phyloP scores from a whole-genome alignment of 441 rosid genomes.

The Croton laevigatus region DNA sequence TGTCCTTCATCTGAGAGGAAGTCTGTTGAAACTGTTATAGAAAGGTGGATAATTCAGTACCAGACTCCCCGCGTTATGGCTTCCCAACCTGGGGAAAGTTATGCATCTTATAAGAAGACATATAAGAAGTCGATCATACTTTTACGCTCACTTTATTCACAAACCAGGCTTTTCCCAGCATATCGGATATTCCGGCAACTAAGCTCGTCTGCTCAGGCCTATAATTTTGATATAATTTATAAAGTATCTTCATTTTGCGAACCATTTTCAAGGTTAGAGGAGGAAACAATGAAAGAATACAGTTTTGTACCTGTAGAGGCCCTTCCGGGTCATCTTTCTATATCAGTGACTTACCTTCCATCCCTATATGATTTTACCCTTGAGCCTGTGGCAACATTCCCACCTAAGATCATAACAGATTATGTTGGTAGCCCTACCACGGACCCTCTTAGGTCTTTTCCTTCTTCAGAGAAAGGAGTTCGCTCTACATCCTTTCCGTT shows the following conservation, averaged over 20 bases:
- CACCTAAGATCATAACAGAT: constrained; percentile 73
- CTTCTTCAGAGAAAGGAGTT: constrained; percentile 54
- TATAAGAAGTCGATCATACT: constrained; percentile 79
- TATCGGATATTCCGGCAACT: constrained; percentile 67
- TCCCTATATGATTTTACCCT: constrained; percentile 70
- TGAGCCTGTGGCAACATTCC: constrained; percentile 53
- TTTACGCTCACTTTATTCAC: constrained; percentile 63
- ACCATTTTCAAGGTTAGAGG: constrained; percentile 64
- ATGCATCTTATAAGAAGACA: constrained; percentile 59
- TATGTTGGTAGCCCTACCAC: constrained; percentile 89
- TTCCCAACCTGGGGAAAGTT: constrained; percentile 44
- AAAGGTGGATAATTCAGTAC: constrained; percentile 83
- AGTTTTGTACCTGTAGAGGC: constrained; percentile 73
- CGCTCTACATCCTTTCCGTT: constrained; percentile 55
- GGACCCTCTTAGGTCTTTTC: constrained; percentile 73
- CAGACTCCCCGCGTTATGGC: constrained; percentile 45
- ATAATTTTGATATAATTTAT: constrained; percentile 60
- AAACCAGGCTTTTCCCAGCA: constrained; percentile 80
- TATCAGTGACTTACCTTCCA: constrained; percentile 62
- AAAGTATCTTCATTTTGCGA: constrained; percentile 77
- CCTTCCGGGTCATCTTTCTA: constrained; percentile 61
- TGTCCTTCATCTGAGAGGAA: constrained; percentile 26
- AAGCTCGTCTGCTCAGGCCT: constrained; percentile 52
- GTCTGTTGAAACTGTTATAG: constrained; percentile 65
- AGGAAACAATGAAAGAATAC: constrained; percentile 53